Evolutionary conservation across 2,329 filamentous ascomycete genomes (phyloP), one percentile per base, ranked within the genome.

Genomic region (Torrubiella hemipterigena): DNA sequence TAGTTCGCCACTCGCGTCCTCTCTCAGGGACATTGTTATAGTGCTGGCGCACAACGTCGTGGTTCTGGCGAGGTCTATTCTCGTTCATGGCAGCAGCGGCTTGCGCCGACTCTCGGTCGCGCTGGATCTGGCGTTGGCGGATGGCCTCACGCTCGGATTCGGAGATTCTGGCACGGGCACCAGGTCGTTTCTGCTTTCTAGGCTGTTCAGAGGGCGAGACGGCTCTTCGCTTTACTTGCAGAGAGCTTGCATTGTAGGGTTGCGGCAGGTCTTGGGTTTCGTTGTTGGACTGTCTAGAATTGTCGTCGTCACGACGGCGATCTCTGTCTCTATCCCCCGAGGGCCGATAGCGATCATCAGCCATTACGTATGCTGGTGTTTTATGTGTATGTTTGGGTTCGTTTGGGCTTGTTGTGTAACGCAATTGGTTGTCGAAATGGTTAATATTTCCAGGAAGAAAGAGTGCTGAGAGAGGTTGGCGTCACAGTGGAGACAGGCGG

Each of bases 1-100:
- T 93, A 52, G 81, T 85, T 30, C 91, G 76, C 89, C 91, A 98
- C 48, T 95, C 86, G 32, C 89, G 76, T 10, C 91, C 91, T 18
- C 87, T 75, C 61, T 98, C 82, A 1, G 89, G 89, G 0, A 96
- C 89, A 22, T 82, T 79, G 56, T 98, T 98, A 67, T 98, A 98
- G 56, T 95, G 89, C 42, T 93, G 79, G 30, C 79, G 75, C 29
- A 96, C 91, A 7, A 93, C 78, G 48, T 96, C 85, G 45, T 87
- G 77, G 26, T 77, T 77, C 30, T 77, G 61, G 20, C 63, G 58
- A 26, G 58, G 55, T 26, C 61, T 55, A 30, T 57, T 55, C 9
- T 55, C 48, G 32, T 59, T 52, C 1, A 50, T 52, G 5, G 54
- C 51, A 7, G 53, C 54, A 11, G 53, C 51, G 6, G 49, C 48